Conservation (phyloP, 768 basidiomycete genomes). For the Exidia glandulosa region DNA sequence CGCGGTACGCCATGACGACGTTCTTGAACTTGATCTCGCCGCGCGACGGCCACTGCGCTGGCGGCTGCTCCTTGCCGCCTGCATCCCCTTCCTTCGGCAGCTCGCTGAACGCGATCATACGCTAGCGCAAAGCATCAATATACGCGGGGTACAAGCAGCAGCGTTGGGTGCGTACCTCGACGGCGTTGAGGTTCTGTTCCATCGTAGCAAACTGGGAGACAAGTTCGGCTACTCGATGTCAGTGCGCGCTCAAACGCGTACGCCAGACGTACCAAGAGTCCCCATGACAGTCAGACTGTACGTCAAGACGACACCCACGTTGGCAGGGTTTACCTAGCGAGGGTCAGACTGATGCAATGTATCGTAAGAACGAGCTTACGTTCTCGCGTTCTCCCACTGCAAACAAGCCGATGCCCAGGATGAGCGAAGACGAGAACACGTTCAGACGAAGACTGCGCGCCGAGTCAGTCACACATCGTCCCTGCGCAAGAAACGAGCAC, state of each 20-base stretch:
- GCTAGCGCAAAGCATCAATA: constrained; percentile 8
- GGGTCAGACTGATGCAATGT: no score
- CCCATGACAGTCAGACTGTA: constrained; percentile 29
- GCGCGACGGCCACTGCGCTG: constrained; percentile 35
- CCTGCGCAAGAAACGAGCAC: constrained; percentile 1
- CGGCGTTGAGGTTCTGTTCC: constrained; percentile 64
- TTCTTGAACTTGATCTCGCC: constrained; percentile 48
- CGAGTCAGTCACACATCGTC: constrained; percentile 22
- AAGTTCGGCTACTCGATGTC: constrained; percentile 33
- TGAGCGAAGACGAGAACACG: constrained; percentile 52
- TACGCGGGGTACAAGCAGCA: neutral
- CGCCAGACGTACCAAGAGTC: neutral
- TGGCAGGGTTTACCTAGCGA: constrained; percentile 47
- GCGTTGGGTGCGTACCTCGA: constrained; percentile 25
- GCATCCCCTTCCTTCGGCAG: constrained; percentile 43
- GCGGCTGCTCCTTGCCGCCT: constrained; percentile 32
- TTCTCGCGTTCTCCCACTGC: constrained; percentile 47
- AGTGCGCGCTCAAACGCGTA: neutral
- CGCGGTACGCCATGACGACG: constrained; percentile 46
- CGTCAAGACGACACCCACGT: constrained; percentile 49
- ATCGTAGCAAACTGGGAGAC: constrained; percentile 46
- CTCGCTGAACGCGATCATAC: constrained; percentile 56
- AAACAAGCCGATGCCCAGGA: constrained; percentile 61
- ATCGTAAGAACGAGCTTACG: no score
- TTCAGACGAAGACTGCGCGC: constrained; percentile 50